phyloP scores from a whole-genome alignment of 2,329 filamentous ascomycete genomes.

The Trichoderma gracile region DNA sequence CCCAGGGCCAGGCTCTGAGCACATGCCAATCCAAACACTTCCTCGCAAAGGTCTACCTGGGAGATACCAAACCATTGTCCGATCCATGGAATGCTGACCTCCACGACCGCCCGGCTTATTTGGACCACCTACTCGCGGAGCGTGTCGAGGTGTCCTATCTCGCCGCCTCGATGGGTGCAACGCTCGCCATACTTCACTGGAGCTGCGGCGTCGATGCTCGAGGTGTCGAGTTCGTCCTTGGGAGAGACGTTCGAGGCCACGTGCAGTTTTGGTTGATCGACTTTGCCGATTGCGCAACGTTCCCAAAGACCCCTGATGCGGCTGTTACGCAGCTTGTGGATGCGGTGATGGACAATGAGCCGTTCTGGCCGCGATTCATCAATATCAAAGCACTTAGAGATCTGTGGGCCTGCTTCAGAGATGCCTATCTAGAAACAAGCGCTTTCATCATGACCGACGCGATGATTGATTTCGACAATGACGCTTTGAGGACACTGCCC shows the following conservation, averaged over 20 bases:
- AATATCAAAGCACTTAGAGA: conserved; percentile 22
- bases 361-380: conserved; percentile 27
- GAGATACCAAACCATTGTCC: conserved; percentile 24
- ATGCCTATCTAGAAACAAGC: conserved; percentile 26
- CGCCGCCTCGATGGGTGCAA: conserved; percentile 28
- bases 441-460: conserved; percentile 20
- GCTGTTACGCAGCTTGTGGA: conserved; percentile 27
- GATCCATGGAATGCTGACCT: conserved; percentile 26
- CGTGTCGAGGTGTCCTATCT: background rate
- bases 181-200: conserved; percentile 34
- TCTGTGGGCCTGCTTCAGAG: conserved; percentile 26
- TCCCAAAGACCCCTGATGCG: conserved; percentile 14
- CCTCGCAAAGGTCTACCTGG: conserved; percentile 27
- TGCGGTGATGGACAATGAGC: conserved; percentile 25
- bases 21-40: conserved; percentile 19
- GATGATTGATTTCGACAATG: conserved; percentile 6
- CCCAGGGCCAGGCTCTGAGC: conserved; percentile 24
- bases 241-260: conserved; percentile 15
- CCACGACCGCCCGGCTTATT: conserved; percentile 29
- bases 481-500: conserved; percentile 9
- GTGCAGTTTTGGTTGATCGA: conserved; percentile 31
- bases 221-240: conserved; percentile 32
- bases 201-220: conserved; percentile 30
- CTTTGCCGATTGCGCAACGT: conserved; percentile 30
- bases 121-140: conserved; percentile 31